Conservation (phyloP, 129 eudicot species). For the Arctium minus region DNA sequence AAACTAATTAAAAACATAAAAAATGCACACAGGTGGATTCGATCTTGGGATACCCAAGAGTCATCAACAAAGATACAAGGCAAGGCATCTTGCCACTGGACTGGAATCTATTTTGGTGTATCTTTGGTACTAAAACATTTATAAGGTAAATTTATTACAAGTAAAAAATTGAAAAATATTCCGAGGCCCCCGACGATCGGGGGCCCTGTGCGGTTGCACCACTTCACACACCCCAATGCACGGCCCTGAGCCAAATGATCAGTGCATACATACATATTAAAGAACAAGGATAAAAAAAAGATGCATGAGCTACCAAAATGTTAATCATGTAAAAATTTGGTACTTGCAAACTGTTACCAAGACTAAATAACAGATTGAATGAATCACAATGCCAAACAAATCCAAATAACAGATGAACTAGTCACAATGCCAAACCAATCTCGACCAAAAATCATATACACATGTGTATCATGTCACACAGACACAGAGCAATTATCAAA, state of each 20-base stretch:
- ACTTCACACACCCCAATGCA: too few relatives aligned
- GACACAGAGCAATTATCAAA: not conserved
- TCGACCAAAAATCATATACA: not conserved
- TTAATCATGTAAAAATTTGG: not conserved
- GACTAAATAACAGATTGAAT: not conserved
- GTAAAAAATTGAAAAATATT: too few relatives aligned
- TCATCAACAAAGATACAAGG: too few relatives aligned
- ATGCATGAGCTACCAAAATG: not conserved
- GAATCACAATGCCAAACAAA: not conserved
- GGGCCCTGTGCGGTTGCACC: too few relatives aligned
- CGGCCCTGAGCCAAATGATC: not conserved
- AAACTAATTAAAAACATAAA: too few relatives aligned
- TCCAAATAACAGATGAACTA: not conserved
- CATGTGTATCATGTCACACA: not conserved
- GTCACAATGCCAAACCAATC: not conserved
- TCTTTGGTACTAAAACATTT: too few relatives aligned
- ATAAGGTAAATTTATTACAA: too few relatives aligned
- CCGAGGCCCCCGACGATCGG: too few relatives aligned
- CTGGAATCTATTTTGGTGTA: too few relatives aligned
- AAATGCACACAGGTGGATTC: too few relatives aligned
- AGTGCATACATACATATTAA: not conserved
- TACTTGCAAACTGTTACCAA: not conserved
- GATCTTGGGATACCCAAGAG: too few relatives aligned
- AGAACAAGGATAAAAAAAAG: not conserved
- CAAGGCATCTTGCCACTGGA: too few relatives aligned